Base-by-base conservation (phyloP, 345 rosid genomes). In the Salix viminalis region DNA sequence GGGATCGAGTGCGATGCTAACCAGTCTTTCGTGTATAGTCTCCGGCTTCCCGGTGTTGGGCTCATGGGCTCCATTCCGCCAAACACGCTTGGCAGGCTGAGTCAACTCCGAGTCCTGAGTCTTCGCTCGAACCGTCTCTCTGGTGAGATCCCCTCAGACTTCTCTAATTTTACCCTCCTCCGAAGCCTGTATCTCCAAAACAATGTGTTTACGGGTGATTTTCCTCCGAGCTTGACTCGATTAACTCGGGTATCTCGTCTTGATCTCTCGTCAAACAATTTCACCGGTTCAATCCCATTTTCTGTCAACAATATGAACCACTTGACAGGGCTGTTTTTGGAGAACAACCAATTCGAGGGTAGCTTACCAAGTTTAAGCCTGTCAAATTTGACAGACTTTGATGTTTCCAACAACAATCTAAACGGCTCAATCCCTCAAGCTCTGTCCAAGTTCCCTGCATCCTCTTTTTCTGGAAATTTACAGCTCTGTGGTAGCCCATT, bases 31-130 rank as follows among this genome's bases (percentile, higher is more conserved):
- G 87, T 96, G 50, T 54, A 69, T 82, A 75, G 81, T 15, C 91
- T 96, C 78, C 96, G 98, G 8, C 90, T 96, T 28, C 99, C 99
- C 19, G 99, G 91, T 0, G 94, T 83, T 24, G 96, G 93, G 48
- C 91, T 96, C 28, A 84, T 93, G 1, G 99, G 99, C 41, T 72
- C 83, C 36, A 83, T 96, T 82, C 99, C 98, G 4, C 34, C 79
- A 19, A 84, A 84, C 77, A 90, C 98, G 0, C 65, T 96, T 11
- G 99, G 99, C n/a, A 77, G 76, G 37, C 87, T 96, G 36, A 85
- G 71, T 73, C 89, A 87, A 67, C 98, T 96, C 78, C 88, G 98
- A 50, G 94, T 96, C 62, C 83, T 96, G 14, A 91, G 98, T 86
- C 97, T 93, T 73, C 98, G 96, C 9, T 87, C 93, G 0, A 93